Evolutionary conservation across 2,329 filamentous ascomycete genomes (phyloP).

Genomic region (Rhynchosporium graminicola): DNA sequence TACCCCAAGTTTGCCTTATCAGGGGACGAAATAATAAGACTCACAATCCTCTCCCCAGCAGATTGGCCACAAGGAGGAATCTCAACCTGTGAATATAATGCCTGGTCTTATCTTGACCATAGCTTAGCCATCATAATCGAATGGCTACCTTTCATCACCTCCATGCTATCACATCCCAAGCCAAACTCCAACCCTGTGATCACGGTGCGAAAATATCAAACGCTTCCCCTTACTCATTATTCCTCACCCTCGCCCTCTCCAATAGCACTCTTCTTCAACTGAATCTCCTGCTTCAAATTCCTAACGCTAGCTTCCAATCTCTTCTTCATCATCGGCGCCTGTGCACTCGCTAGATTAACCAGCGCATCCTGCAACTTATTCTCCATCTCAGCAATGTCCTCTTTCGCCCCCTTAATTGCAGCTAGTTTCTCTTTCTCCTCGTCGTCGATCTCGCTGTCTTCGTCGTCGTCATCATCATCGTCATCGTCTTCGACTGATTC

Average conservation of each 20-base stretch:
- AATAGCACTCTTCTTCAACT: constrained; percentile 51
- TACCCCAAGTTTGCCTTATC: too few relatives aligned
- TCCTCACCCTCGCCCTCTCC: constrained; percentile 38
- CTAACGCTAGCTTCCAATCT: constrained; percentile 51
- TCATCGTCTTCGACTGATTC: constrained; percentile 48
- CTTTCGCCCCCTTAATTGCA: constrained; percentile 48
- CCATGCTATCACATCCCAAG: too few relatives aligned
- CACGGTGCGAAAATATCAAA: not conserved
- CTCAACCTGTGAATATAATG: too few relatives aligned
- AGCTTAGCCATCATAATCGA: too few relatives aligned
- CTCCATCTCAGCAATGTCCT: constrained; percentile 57
- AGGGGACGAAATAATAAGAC: too few relatives aligned
- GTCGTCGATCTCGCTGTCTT: constrained; percentile 49
- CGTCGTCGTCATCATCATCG: constrained; percentile 45
- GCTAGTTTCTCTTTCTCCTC: constrained; percentile 51
- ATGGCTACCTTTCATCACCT: too few relatives aligned
- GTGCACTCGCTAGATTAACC: constrained; percentile 45
- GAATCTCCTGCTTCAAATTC: constrained; percentile 53
- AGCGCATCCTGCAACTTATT: constrained; percentile 48
- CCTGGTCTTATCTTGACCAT: too few relatives aligned
- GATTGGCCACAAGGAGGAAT: too few relatives aligned
- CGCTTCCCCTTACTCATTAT: not conserved
- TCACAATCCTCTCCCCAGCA: too few relatives aligned
- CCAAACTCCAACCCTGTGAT: not conserved
- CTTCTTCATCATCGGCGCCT: constrained; percentile 51